Base-by-base conservation (phyloP, 345 rosid species). In the Linum usitatissimum region DNA sequence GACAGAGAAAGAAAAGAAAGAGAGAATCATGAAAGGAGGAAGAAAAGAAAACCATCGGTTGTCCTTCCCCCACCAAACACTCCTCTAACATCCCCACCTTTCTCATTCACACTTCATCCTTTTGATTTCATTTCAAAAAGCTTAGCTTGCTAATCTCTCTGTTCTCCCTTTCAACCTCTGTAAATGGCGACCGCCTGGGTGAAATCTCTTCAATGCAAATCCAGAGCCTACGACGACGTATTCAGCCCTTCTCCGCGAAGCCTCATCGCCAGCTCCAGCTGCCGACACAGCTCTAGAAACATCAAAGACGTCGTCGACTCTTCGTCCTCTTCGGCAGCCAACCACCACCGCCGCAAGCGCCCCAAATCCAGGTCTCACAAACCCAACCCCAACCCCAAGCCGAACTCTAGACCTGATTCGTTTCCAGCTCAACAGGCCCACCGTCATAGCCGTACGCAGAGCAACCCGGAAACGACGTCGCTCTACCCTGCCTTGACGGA, bases 201-300 rank as follows among this genome's bases (percentile, higher is more conserved):
- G 58, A 93, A 90, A 68, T 90, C 97, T 1, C 63, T 88, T 54
- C 97, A 90, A 55, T 93, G 99, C 83, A 93, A 84, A 69, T 90
- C 99, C 0, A 83, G 88, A 69, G 97, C 99, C 30, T 82, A 77
- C 58, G 97, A 93, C 4, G 99, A 93, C 76, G 97, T 90, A 67
- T 73, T 76, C 71, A 81, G 66, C 55, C 87, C 94, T 4, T 69
- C 21, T 34, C 79, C 85, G 0, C 82, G 76, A 55, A 73, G 62
- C 72, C 69, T 76, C 14, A 58, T 83, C 18, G 71, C 88, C 65
- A 74, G 83, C 65, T 72, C 88, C 61, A 84, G 96, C 62, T 93
- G 99, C 74, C 76, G 86, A 23, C 82, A 71, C 34, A 72, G 70
- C 68, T 66, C 86, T 20, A 87, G 84, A 14, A 81, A 74, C 73